Evolutionary conservation across 2,329 filamentous ascomycete genomes (phyloP), one percentile per base, ranked within the genome.

Genomic region (Penicillium sp.): DNA sequence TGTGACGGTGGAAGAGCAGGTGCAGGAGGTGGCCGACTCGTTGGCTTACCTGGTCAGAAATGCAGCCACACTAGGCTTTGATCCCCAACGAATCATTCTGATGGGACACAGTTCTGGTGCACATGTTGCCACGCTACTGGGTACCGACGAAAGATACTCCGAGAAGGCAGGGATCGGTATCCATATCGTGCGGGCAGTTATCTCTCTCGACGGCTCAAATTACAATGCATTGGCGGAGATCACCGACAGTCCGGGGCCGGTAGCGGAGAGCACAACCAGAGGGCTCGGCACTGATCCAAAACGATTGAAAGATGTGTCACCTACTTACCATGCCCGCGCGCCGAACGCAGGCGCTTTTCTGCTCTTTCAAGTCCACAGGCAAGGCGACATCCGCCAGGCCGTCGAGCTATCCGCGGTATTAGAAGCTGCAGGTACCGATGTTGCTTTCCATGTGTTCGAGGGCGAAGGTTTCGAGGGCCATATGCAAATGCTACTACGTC

Each of bases 221-320:
- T 59, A 50, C n/a, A 58, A 59, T 29, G 47, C 43, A 29, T 9
- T 37, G 23, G 50, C 56, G 7, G 56, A 54, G 43, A 49, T 58
- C 35, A 33, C 27, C 29, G 50, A 54, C 29, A 57, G 38, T 42
- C 50, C 31, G 33, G 31, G 45, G 3, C 31, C 19, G 9, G 33
- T 58, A 29, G 43, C 45, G 17, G 50, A 40, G 6, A 58, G 37
- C 3, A 25, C 25, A 15, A 17, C 6, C 12, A n/a, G 2, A 25
- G 50, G 13, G 12, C 31, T 49, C 4, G 43, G 50, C n/a, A 45
- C 45, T 41, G 51, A 55, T 15, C 29, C 25, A 6, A 25, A n/a
- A 25, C 33, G n/a, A 23, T 45, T 45, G 8, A 8, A 15, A 13
- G 23, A 33, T 10, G 37, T 55, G 27, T 55, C 56, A 25, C 41